Base-by-base conservation (phyloP, 495 filamentous ascomycete genomes). In the Cercophora scortea region DNA sequence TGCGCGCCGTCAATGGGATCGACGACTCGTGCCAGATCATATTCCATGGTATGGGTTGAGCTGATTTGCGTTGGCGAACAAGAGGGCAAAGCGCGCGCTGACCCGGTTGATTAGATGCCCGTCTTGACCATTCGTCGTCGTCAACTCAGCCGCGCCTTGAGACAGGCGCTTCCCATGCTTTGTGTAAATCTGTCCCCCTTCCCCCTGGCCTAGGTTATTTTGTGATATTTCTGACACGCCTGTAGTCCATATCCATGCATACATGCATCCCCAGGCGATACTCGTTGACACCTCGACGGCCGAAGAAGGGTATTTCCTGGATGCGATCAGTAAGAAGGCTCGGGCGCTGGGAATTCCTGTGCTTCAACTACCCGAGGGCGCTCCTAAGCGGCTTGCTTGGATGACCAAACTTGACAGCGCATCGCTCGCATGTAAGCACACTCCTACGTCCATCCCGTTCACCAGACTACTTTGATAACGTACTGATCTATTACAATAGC, bases 361-460 rank as follows among this genome's bases (percentile, higher is more conserved):
- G 32, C 83, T 95, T 32, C 81, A 83, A 53, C 64, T 94, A n/a
- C 85, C 89, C 6, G 63, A 69, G 42, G 72, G 76, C 48, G 70
- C 74, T 6, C 71, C 74, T 5, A 79, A 81, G 42, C 77, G 77
- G 44, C 65, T 94, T 32, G 75, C 79, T 63, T 95, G 90, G 90
- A 75, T 93, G 16, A 80, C 88, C 4, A 75, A 80, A 48, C 69
- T 95, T 36, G 87, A 92, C 58, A 83, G 83, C 52, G 73, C 76
- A 46, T 83, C 88, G 33, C 71, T 95, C 50, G 74, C 67, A 64
- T 76, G 85, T 88, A 76, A 67, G 71, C 36, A 36, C 9, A 36
- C 9, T 4, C 40, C n/a, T 13, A 13, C 10, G 17, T 12, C 8
- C 25, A 25, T 25, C 2, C 25, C 16, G 2, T 38, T 11, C 34